Percentiles rank a stretch among this genome's conserved stretches.
phyloP scores from a whole-genome alignment of 1,139 yeast species.

The Diutina catenulata region DNA sequence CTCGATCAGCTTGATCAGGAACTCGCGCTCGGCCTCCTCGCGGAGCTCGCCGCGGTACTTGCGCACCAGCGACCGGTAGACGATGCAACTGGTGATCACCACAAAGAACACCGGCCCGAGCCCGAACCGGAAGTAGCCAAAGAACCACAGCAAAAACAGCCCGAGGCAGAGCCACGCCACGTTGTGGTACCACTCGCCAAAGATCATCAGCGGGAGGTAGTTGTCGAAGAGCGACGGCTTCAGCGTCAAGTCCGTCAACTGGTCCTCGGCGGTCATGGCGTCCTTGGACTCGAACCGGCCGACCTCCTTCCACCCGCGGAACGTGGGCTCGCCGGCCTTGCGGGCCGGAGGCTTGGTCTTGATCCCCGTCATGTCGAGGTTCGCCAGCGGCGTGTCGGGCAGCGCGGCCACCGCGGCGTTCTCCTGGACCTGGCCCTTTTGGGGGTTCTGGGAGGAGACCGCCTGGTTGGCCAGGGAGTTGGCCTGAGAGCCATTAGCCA shows the following conservation, averaged over 20 bases:
- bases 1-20: constrained; percentile 69
- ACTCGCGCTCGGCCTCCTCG: constrained; percentile 76
- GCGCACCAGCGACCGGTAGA: constrained; percentile 76
- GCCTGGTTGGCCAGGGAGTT: not conserved
- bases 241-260: constrained; percentile 52
- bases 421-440: not conserved
- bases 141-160: constrained; percentile 60
- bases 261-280: constrained; percentile 54
- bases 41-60: constrained; percentile 65
- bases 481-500: not conserved
- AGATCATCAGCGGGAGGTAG: constrained; percentile 56
- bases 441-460: not conserved
- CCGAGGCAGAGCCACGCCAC: constrained; percentile 57
- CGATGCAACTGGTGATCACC: constrained; percentile 44
- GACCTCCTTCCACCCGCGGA: constrained; percentile 89
- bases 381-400: constrained; percentile 9
- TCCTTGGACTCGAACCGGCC: constrained; percentile 75
- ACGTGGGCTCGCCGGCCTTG: constrained; percentile 48
- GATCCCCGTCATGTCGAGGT: constrained; percentile 23
- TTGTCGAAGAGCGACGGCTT: constrained; percentile 61
- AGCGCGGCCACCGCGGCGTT: not conserved
- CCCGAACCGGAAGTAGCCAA: constrained; percentile 70
- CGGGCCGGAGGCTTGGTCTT: constrained; percentile 37
- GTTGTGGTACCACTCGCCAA: constrained; percentile 95
- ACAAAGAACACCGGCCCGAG: constrained; percentile 73